These are phyloP conservation scores for Ustilago sp. DNA, from an alignment of 1,284 basidiomycete species.

Conservation along the genomic window DNA sequence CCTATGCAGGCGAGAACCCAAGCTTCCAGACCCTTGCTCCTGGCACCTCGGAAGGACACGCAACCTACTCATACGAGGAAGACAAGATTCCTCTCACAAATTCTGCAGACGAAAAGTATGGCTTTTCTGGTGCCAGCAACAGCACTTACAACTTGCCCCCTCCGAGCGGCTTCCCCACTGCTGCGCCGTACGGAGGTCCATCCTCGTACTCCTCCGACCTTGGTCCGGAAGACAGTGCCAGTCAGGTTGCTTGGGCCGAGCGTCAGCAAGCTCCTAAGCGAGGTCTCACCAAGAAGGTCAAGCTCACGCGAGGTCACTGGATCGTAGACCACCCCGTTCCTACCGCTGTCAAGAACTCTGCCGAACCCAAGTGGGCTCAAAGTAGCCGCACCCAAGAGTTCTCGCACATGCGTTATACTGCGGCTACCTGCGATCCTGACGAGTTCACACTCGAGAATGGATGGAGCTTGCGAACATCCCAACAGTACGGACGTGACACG, in stretches of 20 bases:
- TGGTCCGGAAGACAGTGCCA: slow-evolving; percentile 54
- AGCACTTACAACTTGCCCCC: slow-evolving; percentile 31
- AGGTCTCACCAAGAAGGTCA: slow-evolving; percentile 79
- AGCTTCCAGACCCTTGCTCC: slow-evolving; percentile 39
- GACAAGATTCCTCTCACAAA: slow-evolving; percentile 58
- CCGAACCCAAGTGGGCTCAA: slow-evolving; percentile 80
- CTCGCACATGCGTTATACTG: slow-evolving; percentile 84
- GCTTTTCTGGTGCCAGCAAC: slow-evolving; percentile 16
- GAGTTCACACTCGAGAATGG: slow-evolving; percentile 82
- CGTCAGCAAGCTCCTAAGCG: slow-evolving; percentile 69
- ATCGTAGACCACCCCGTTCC: slow-evolving; percentile 77
- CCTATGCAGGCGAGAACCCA: slow-evolving; percentile 47
- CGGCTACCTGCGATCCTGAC: slow-evolving; percentile 91
- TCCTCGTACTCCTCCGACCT: slow-evolving; percentile 43
- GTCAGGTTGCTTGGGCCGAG: slow-evolving; percentile 65
- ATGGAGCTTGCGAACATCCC: slow-evolving; percentile 81
- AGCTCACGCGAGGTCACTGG: slow-evolving; percentile 78
- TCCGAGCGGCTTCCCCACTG: slow-evolving; percentile 29
- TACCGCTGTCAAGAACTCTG: slow-evolving; percentile 83
- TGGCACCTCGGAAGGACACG: slow-evolving; percentile 39
- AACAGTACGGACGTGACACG: slow-evolving; percentile 86
- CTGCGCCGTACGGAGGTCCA: slow-evolving; percentile 38
- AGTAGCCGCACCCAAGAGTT: slow-evolving; percentile 75
- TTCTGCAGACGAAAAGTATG: slow-evolving; percentile 49
- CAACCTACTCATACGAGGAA: slow-evolving; percentile 45